A percentile compares a stretch with the other conserved stretches of the same genome.
These are phyloP conservation scores for Arthrobotrys sinensis DNA, from an alignment of 2,329 filamentous ascomycete species.

Conservation along the genomic window DNA sequence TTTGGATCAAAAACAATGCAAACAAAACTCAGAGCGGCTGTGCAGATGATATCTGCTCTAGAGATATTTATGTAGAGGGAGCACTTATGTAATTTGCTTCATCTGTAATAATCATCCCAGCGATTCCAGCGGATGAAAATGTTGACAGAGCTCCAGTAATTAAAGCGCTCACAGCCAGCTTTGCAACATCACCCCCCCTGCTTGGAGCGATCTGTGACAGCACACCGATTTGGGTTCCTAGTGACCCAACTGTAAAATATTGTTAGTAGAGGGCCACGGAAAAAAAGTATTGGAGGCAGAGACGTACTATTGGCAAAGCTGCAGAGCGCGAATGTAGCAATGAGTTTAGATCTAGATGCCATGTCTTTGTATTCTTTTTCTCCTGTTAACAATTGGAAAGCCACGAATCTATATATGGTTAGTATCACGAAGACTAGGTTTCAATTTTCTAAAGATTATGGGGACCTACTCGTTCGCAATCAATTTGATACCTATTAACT, in stretches of 20 bases:
- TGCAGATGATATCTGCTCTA: not conserved
- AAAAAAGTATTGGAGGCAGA: not conserved
- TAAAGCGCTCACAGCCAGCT: constrained; percentile 69
- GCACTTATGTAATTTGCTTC: constrained; percentile 38
- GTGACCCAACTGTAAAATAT: constrained; percentile 66
- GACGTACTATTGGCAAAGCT: constrained; percentile 71
- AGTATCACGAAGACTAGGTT: constrained; percentile 1
- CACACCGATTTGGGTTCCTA: constrained; percentile 72
- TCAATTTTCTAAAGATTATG: not conserved
- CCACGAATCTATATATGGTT: constrained; percentile 61
- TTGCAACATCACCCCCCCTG: constrained; percentile 71
- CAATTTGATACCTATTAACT: constrained; percentile 87
- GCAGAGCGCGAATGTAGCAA: constrained; percentile 72
- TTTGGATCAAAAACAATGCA: not conserved
- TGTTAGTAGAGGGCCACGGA: constrained; percentile 12
- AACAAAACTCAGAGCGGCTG: not conserved
- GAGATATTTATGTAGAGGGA: not conserved
- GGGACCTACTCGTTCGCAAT: constrained; percentile 71
- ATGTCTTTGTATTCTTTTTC: constrained; percentile 59
- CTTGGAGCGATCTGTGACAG: constrained; percentile 71
- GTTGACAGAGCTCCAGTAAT: constrained; percentile 71
- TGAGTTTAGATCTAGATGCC: constrained; percentile 68
- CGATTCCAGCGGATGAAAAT: constrained; percentile 70
- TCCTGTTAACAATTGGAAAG: constrained; percentile 62
- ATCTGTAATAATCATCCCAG: constrained; percentile 69